These are phyloP conservation scores for Cryptococcus neoformans DNA, from an alignment of 1,284 basidiomycete genomes.

Conservation along the genomic window DNA sequence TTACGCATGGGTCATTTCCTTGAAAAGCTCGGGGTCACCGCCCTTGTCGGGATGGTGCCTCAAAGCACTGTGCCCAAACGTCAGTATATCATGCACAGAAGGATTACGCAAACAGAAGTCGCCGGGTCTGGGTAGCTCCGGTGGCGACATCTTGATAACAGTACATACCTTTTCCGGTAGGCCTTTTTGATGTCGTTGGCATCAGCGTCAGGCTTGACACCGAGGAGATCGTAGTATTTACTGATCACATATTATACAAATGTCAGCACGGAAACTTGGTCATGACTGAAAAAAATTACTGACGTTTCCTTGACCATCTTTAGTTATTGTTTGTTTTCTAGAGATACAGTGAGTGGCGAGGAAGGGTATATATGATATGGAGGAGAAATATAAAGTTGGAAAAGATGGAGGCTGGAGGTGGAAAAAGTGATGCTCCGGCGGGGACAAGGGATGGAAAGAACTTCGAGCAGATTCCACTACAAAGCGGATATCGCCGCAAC, in stretches of 20 bases:
- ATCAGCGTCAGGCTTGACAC: slow-evolving; percentile 70
- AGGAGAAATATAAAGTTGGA: not conserved
- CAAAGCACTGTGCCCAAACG: slow-evolving; percentile 61
- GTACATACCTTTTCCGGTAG: slow-evolving; percentile 81
- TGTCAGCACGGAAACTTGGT: not conserved
- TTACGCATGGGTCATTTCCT: slow-evolving; percentile 94
- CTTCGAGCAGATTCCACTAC: too few species aligned
- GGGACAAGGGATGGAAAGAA: too few species aligned
- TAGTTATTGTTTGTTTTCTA: not conserved
- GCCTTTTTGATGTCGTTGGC: slow-evolving; percentile 89
- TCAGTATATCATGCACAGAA: not conserved
- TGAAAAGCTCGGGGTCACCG: slow-evolving; percentile 95
- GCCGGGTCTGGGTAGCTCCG: not conserved
- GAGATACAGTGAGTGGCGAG: not conserved
- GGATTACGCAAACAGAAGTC: slow-evolving; percentile 1
- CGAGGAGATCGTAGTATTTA: slow-evolving; percentile 86
- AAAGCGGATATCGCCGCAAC: too few species aligned
- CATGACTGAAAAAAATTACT: slow-evolving; percentile 18
- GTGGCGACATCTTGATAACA: not conserved
- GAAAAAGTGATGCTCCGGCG: too few species aligned
- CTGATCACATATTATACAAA: slow-evolving; percentile 29
- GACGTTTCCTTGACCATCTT: slow-evolving; percentile 52
- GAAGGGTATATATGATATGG: not conserved
- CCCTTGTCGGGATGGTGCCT: slow-evolving; percentile 94
- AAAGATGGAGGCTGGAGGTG: not conserved